phyloP scores from a whole-genome alignment of 78 protist genomes.

The Isochrysis galbana region DNA sequence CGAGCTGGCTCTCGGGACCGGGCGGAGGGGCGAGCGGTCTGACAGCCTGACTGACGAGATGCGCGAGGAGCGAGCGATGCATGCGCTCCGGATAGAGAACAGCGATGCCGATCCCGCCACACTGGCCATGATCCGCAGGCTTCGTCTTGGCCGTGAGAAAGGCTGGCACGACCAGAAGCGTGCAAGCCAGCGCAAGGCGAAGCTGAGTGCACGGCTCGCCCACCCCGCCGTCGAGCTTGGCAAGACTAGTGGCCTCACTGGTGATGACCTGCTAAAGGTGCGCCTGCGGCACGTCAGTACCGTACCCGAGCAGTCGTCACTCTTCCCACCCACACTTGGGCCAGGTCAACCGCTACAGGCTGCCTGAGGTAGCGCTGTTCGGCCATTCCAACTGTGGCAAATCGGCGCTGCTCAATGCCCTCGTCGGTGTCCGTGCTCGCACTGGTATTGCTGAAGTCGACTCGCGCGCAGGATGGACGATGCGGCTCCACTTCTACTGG shows the following conservation, averaged over 20 bases:
- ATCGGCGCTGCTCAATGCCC: slow-evolving; percentile 21
- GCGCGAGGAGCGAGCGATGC: neutral
- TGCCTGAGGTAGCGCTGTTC: slow-evolving; percentile 22
- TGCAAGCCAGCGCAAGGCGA: neutral
- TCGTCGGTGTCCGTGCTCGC: neutral
- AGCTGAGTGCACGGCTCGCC: neutral
- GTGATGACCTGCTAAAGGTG: neutral
- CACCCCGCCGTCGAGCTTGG: neutral
- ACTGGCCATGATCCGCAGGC: neutral
- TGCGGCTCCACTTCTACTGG: neutral
- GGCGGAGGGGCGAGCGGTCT: neutral
- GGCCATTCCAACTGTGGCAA: slow-evolving; percentile 15
- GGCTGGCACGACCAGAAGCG: neutral
- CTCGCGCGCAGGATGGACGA: slow-evolving; percentile 18
- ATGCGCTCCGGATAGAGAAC: neutral
- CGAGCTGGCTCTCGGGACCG: too few species aligned
- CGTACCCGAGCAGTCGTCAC: too few species aligned
- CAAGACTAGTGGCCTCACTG: neutral
- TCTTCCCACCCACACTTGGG: neutral
- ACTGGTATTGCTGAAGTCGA: neutral
- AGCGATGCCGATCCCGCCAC: neutral
- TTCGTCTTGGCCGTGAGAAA: neutral
- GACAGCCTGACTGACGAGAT: neutral
- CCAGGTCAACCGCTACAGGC: neutral
- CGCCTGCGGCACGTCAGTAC: too few species aligned